These are phyloP conservation scores for Nigrospora sphaerica DNA, from an alignment of 2,329 filamentous ascomycete species.

Conservation along the genomic window DNA sequence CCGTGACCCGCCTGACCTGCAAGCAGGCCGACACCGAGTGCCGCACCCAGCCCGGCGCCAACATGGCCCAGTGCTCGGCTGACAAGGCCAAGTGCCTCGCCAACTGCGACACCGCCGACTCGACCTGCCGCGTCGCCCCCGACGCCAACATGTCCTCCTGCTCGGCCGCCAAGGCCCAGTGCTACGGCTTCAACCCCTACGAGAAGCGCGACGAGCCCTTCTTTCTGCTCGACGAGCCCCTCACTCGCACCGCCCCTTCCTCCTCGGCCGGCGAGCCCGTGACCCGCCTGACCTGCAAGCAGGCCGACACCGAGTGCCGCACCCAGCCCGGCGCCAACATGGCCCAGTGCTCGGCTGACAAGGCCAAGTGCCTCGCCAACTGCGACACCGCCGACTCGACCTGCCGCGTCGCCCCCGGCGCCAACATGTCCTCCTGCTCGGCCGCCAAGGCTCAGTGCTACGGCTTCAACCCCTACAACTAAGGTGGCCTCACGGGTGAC, in stretches of 20 bases:
- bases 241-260: no score
- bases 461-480: neutral
- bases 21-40: neutral
- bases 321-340: neutral
- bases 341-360: neutral
- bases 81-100: neutral
- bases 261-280: neutral
- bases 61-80: neutral
- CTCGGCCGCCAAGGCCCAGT: neutral
- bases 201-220: neutral
- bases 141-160: neutral
- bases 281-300: neutral
- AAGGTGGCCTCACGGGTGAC: no score
- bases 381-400: neutral
- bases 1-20: neutral
- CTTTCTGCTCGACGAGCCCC: no score
- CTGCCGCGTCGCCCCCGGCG: neutral
- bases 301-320: neutral
- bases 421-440: neutral
- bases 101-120: neutral
- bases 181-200: neutral
- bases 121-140: neutral
- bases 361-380: neutral
- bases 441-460: neutral
- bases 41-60: neutral